Evolutionary conservation across 2,329 filamentous ascomycete genomes (phyloP), one percentile per base, ranked within the genome.

Genomic region (Sphaerulina vaccinii): DNA sequence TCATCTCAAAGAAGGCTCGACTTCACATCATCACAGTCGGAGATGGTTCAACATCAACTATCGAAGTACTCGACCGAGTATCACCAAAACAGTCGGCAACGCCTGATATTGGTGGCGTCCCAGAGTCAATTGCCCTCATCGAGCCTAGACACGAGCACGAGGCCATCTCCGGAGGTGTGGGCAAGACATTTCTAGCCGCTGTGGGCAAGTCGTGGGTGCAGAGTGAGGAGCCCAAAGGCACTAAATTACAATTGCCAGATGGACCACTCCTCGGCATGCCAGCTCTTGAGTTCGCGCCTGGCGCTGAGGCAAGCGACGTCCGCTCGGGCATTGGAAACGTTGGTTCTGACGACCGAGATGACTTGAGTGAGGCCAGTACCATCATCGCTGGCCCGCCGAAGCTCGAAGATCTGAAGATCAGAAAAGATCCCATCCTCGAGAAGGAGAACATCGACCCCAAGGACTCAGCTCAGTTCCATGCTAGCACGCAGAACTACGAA

Each of bases 11-110:
- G 0, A 68, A 76, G 1, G 81, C 83, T 0, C 64, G 52, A 19
- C 42, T 95, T 16, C 84, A 90, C 64, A 66, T 96, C 24, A 75
- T 96, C 41, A 88, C 81, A 1, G 72, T 93, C 13, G 83, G 86
- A 1, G 82, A 87, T 49, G 84, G 83, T 3, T 84, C 83, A 0
- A 77, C 84, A 8, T 33, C 49, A 44, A 46, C 60, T 6, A 38
- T 67, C 22, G 49, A 57, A 8, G 51, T 35, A 27, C 49, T 66
- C 16, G 59, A 63, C 43, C 21, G 21, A 11, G 22, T 16, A 22
- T 38, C 18, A 27, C 21, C 13, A 42, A 35, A 15, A 15, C 15
- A n/a, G 33, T 8, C 15, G 33, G 33, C 13, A 3, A 36, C n/a
- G 33, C 7, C 27, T 13, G 27, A 11, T 18, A 27, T 44, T 21